Percentiles rank a stretch among this genome's conserved stretches.
Evolutionary conservation across 2,329 filamentous ascomycete species (phyloP).

Genomic region (Chaetomium sp.): DNA sequence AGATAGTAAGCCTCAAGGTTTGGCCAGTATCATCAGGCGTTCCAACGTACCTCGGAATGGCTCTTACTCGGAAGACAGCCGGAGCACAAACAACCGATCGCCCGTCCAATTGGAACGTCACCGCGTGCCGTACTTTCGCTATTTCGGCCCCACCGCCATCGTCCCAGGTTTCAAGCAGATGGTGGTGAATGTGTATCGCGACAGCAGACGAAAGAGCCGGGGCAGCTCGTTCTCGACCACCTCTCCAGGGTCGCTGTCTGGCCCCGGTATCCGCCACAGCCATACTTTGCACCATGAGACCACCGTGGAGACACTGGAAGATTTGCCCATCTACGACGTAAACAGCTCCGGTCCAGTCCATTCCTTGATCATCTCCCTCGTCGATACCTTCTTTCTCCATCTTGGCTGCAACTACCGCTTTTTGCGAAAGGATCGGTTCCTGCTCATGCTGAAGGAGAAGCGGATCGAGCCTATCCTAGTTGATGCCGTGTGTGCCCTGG

Average conservation of each 20-base stretch:
- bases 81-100: constrained; percentile 47
- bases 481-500: constrained; percentile 80
- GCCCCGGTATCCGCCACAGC: constrained; percentile 26
- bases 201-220: constrained; percentile 62
- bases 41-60: constrained; percentile 38
- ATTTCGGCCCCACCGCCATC: constrained; percentile 88
- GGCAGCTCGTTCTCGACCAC: constrained; percentile 58
- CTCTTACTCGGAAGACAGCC: constrained; percentile 47
- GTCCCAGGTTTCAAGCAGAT: constrained; percentile 92
- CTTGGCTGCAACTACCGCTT: constrained; percentile 88
- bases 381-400: constrained; percentile 79
- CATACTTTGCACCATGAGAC: constrained; percentile 48
- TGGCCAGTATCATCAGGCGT: constrained; percentile 25
- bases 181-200: constrained; percentile 66
- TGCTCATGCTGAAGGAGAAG: constrained; percentile 77
- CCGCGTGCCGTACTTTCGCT: constrained; percentile 84
- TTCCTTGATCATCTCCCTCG: constrained; percentile 73
- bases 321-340: constrained; percentile 74
- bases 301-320: constrained; percentile 49
- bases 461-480: constrained; percentile 81
- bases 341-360: constrained; percentile 71
- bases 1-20: constrained; percentile 26
- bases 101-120: constrained; percentile 57
- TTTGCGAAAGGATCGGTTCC: constrained; percentile 70
- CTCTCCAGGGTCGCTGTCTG: constrained; percentile 49